Conservation (phyloP, 2,329 filamentous ascomycete species). For the Juglanconis sp. region DNA sequence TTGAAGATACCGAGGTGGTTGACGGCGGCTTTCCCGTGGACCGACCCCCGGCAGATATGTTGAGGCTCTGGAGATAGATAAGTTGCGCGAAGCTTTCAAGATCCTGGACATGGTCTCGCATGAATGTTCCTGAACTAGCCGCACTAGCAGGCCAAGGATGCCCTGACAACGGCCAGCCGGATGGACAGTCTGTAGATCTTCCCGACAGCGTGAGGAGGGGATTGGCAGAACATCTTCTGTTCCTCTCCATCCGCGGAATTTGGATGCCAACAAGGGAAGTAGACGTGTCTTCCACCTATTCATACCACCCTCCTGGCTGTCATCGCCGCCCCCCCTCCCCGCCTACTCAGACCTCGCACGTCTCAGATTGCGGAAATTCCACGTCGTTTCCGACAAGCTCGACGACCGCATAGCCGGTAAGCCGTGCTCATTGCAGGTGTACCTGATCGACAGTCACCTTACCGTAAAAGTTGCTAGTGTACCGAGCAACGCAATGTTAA, state of each 20-base stretch:
- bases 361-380: conserved; percentile 8
- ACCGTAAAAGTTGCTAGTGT: background rate
- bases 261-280: background rate
- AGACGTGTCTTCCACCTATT: too few relatives aligned
- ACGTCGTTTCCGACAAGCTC: background rate
- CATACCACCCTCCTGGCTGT: background rate
- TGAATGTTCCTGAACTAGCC: conserved; percentile 11
- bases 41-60: background rate
- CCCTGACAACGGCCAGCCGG: background rate
- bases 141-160: conserved; percentile 1
- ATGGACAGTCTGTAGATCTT: conserved; percentile 6
- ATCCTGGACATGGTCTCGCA: conserved; percentile 1
- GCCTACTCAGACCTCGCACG: conserved; percentile 8
- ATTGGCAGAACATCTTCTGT: background rate
- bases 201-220: background rate
- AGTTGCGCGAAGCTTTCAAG: background rate
- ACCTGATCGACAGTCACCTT: conserved; percentile 1
- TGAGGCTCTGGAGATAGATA: background rate
- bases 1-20: background rate
- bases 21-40: background rate
- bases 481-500: too few relatives aligned
- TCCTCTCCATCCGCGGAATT: background rate
- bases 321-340: too few relatives aligned
- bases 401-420: background rate
- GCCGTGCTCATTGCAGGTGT: conserved; percentile 1